Evolutionary conservation across 345 rosid species (phyloP), one percentile per base, ranked within the genome.

Genomic region (Microcos paniculata): DNA sequence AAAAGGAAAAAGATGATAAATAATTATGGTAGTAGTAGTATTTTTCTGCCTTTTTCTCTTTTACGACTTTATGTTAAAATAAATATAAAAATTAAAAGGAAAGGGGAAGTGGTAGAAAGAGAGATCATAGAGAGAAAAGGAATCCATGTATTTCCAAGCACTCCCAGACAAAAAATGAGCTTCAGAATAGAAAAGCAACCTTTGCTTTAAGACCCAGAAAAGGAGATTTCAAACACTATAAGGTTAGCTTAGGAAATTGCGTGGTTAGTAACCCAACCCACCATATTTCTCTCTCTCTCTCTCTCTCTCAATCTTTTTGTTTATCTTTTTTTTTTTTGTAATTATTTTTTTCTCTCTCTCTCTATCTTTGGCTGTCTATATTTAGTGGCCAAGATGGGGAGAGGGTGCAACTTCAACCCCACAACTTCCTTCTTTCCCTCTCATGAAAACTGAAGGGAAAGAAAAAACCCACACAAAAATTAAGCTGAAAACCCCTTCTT

Each of bases 161-260:
- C 86, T 76, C 53, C 28, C 56, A 80, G 90, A 87, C 90, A 87
- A 87, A 87, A 87, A 87, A 74, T 61, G 82, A 82, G 82, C 55
- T 82, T 85, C 90, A 85, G 91, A 86, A 84, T 77, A 78, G 88
- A 82, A 85, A 84, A 85, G 85, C 78, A 86, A 83, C 67, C 46
- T 79, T 70, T 85, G 86, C 90, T 87, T 86, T 88, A 81, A 73
- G 88, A 86, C 90, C 85, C 83, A 86, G 87, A 86, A 87, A 89
- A 86, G 84, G 87, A 84, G 80, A 79, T 79, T 83, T 84, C 86
- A 85, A 81, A 79, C 79, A 80, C 79, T 83, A 66, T 57, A 82
- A 78, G 82, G 80, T 69, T 84, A 70, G 84, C 88, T 75, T 87
- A 80, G 88, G 88, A 85, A 86, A 85, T 81, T 81, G 82, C 83